Base-by-base conservation (phyloP, 164 flowering plant species). In the Umbellularia californica region DNA sequence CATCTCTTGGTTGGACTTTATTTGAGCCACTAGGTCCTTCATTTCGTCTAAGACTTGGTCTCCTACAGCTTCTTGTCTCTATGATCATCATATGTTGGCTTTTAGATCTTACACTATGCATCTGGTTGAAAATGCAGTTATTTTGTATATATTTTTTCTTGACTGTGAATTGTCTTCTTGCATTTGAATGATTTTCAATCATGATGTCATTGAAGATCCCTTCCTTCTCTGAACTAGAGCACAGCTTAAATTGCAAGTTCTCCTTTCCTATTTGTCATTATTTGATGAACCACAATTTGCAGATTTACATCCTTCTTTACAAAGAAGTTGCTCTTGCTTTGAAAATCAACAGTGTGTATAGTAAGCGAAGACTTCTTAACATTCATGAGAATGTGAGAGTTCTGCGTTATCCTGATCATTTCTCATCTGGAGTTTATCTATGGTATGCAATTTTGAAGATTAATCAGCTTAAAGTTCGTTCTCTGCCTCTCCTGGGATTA, bases 301-400 rank as follows among this genome's bases (percentile, higher is more conserved):
- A 96, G 99, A 89, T 96, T 47, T 92, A 92, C 77, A 89, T 96
- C 83, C 97, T 96, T 79, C 84, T 96, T 9, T 96, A 96, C 84
- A 96, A 96, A 82, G 99, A 96, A 85, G 92, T 96, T 79, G 92
- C 99, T 75, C 80, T 94, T 77, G 98, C 99, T 79, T 84, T 96
- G 84, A 96, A 96, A 86, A 96, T 96, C 77, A 94, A 95, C 82
- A 96, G 99, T 81, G 90, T 88, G 19, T 90, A 94, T 74, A 96
- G 99, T 83, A 93, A 96, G 84, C 84, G 84, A 75, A 91, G 79
- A 81, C 93, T 96, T 82, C 93, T 92, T 72, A 83, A 84, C 85
- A 92, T 96, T 80, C 99, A 96, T 81, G 97, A 93, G 83, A 96
- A 96, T 82, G 93, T 96, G 75, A 90, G 88, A 82, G 97, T 96